Base-by-base conservation (phyloP, 805 yeast genomes). In the Candida loeiensis region DNA sequence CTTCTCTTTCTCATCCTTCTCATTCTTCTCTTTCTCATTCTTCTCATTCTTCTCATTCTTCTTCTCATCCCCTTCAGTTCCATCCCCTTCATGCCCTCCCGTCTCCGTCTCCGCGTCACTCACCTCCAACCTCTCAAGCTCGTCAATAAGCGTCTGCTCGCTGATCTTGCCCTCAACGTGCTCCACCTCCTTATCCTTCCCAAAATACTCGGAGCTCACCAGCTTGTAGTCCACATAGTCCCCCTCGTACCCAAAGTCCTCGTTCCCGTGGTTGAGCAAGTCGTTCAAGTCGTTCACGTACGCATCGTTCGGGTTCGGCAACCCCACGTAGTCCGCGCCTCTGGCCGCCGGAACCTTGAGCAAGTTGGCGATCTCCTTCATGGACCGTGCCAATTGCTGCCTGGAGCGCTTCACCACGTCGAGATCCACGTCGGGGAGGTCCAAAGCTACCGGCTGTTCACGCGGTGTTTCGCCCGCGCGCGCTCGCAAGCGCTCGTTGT, bases 391-490 rank as follows among this genome's bases (percentile, higher is more conserved):
- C 25, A 65, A 50, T 39, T 62, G 68, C 26, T 51, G 50, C 24
- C 68, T 49, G 8, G 67, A 55, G 30, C 58, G 53, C 40, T 61
- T 62, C 30, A 65, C 58, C 6, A 56, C 46, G 45, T 43, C 52
- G 20, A 65, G 53, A 46, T 65, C 69, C 13, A 64, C 51, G 14
- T 61, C 64, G 2, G 71, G 71, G 21, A 65, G 49, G 6, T 54
- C 40, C 18, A 36, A 17, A 8, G 25, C 33, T 13, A 22, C 25
- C 3, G 38, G 15, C 15, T 22, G 24, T 6, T 15, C 14, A 4
- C 22, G 11, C 6, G 35, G 18, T 9, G 25, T 18, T 9, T 22
- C 32, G 20, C 30, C 20, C 15, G 22, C 20, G 8, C 24, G 17
- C 11, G 40, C 35, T 12, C 36, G 28, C 14, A 40, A 28, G 13